Percentiles rank a stretch among this genome's conserved stretches.
phyloP scores from a whole-genome alignment of 2,329 filamentous ascomycete species.

The Elsinoe necatrix region DNA sequence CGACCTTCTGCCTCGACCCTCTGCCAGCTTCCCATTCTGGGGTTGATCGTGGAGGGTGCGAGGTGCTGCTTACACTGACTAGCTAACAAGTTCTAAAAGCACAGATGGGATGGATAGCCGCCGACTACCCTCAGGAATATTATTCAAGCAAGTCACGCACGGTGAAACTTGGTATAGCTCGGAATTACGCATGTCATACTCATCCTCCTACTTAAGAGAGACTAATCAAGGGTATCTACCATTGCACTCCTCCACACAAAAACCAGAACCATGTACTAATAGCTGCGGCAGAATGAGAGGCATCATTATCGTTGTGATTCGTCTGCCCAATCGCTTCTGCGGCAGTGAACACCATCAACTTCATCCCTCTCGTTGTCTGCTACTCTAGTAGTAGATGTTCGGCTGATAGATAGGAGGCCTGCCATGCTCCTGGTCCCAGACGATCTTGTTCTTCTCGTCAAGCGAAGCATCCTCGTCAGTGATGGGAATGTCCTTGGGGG shows the following conservation, averaged over 20 bases:
- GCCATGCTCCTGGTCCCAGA: conserved; percentile 49
- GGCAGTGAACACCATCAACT: neutral
- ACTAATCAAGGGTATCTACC: conserved; percentile 5
- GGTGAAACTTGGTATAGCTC: neutral
- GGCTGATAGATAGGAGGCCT: conserved; percentile 52
- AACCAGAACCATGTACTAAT: neutral
- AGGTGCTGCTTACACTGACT: too few relatives aligned
- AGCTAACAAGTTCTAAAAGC: too few relatives aligned
- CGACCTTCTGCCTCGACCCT: too few relatives aligned
- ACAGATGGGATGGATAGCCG: too few relatives aligned
- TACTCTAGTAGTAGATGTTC: conserved; percentile 44
- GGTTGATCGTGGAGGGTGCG: too few relatives aligned
- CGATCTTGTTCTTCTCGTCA: conserved; percentile 60
- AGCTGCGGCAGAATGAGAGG: neutral
- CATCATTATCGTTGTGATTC: neutral
- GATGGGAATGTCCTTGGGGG: conserved; percentile 62
- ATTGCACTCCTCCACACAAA: neutral
- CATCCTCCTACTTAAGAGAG: neutral
- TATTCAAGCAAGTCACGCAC: too few relatives aligned
- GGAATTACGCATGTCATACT: neutral
- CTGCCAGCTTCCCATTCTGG: too few relatives aligned
- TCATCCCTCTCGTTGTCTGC: neutral
- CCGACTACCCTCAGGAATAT: too few relatives aligned
- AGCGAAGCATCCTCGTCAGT: conserved; percentile 68
- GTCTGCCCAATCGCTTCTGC: neutral